Percentiles rank a stretch among this genome's conserved stretches.
Conservation (phyloP, 106 monocot genomes). For the Dendrobium officinale region DNA sequence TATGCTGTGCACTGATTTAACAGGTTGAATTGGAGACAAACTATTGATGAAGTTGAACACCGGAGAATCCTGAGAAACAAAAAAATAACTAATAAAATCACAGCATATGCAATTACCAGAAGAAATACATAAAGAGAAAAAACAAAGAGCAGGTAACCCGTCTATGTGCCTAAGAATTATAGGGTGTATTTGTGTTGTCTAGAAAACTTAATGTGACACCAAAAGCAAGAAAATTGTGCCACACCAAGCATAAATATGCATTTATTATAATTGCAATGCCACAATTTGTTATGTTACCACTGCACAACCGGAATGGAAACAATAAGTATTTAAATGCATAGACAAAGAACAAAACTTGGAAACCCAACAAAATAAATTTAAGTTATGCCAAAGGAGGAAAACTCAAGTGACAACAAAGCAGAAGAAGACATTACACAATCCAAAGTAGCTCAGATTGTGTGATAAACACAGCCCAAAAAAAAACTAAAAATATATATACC, state of each 20-base stretch:
- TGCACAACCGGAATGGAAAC: too few species aligned
- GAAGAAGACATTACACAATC: too few species aligned
- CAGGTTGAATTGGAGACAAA: slow-evolving; percentile 74
- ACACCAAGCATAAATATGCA: not conserved
- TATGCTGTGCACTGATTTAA: slow-evolving; percentile 39
- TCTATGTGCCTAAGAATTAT: not conserved
- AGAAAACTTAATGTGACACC: not conserved
- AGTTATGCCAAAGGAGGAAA: too few species aligned
- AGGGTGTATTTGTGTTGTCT: not conserved
- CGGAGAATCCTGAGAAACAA: slow-evolving; percentile 64
- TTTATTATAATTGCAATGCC: too few species aligned
- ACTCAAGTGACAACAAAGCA: too few species aligned
- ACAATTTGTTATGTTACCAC: too few species aligned
- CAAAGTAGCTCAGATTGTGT: too few species aligned
- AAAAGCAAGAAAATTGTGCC: not conserved
- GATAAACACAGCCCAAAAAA: too few species aligned
- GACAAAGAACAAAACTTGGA: too few species aligned
- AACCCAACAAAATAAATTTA: too few species aligned
- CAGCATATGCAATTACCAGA: not conserved
- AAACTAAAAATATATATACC: too few species aligned
- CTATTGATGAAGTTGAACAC: slow-evolving; percentile 73
- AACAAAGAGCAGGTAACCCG: not conserved
- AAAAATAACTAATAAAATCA: slow-evolving; percentile 1
- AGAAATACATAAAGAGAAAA: not conserved
- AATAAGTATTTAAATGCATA: too few species aligned